phyloP scores from a whole-genome alignment of 1,139 yeast genomes.

The Pichia inconspicua region DNA sequence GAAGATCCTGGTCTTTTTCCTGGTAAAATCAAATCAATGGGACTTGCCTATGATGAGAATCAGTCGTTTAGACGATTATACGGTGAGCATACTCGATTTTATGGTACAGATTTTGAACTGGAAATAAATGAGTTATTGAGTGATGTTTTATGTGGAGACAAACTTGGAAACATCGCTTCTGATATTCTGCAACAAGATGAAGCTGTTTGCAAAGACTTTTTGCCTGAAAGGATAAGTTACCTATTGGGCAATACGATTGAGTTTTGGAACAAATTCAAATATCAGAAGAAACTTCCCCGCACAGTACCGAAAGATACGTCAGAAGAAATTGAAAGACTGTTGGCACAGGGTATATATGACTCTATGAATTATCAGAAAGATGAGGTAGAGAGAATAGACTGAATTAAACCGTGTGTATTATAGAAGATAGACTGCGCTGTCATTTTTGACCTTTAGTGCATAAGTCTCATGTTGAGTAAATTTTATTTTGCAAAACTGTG shows the following conservation, averaged over 20 bases:
- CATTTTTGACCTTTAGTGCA: too few species aligned
- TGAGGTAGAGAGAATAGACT: background rate
- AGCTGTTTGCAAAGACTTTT: conserved; percentile 9
- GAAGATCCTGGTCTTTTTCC: background rate
- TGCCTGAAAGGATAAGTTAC: conserved; percentile 18
- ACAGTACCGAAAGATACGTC: background rate
- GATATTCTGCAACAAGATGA: background rate
- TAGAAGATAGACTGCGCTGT: too few species aligned
- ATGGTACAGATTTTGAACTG: conserved; percentile 1
- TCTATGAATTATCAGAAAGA: background rate
- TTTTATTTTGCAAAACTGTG: too few species aligned
- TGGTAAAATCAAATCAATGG: conserved; percentile 19
- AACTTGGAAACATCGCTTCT: background rate
- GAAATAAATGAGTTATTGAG: background rate
- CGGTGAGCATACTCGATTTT: background rate
- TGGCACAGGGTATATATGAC: background rate
- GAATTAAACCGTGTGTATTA: background rate
- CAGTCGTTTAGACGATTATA: background rate
- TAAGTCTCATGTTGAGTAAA: too few species aligned
- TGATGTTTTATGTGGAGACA: background rate
- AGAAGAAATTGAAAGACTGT: background rate
- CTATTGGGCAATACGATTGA: conserved; percentile 1
- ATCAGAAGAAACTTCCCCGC: background rate
- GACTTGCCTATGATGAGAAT: background rate
- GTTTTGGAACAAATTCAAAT: background rate